Percentiles rank a stretch among this genome's conserved stretches.
Evolutionary conservation across 306 rosid genomes (phyloP).

Genomic region (Amphicarpaea edgeworthii): DNA sequence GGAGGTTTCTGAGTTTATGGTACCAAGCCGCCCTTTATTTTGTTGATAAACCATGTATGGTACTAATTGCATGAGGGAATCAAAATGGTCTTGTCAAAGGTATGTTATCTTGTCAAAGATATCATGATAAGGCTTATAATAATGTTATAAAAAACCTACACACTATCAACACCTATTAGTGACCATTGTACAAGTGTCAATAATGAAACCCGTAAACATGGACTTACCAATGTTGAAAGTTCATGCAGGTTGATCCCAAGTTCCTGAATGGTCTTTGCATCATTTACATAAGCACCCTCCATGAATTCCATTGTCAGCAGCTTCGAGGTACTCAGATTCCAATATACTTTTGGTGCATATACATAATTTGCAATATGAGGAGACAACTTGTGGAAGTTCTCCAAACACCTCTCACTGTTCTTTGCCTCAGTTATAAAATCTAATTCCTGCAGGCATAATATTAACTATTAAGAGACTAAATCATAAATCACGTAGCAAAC

Average conservation of each 20-base stretch:
- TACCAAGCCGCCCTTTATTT: neutral
- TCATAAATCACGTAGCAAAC: conserved; percentile 3
- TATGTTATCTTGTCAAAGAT: conserved; percentile 22
- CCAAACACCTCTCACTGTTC: conserved; percentile 91
- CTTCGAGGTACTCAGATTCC: conserved; percentile 88
- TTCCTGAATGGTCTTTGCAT: conserved; percentile 66
- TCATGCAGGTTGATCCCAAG: conserved; percentile 81
- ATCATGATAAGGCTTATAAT: neutral
- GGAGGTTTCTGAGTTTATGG: conserved; percentile 1
- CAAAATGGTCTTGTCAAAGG: conserved; percentile 13
- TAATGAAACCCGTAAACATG: conserved; percentile 37
- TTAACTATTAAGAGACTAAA: conserved; percentile 25
- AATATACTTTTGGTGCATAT: conserved; percentile 87
- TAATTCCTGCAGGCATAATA: conserved; percentile 70
- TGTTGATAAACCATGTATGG: conserved; percentile 20
- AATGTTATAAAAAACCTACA: conserved; percentile 9
- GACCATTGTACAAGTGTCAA: conserved; percentile 20
- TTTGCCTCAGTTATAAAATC: conserved; percentile 85
- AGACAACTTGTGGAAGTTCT: conserved; percentile 82
- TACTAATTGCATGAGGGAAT: conserved; percentile 28
- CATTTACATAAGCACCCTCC: conserved; percentile 85
- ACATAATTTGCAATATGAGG: conserved; percentile 87
- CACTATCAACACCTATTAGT: conserved; percentile 30
- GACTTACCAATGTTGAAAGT: conserved; percentile 86
- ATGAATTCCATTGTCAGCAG: conserved; percentile 95